Conservation (phyloP, 2,329 filamentous ascomycete species). For the Monilinia fructicola region DNA sequence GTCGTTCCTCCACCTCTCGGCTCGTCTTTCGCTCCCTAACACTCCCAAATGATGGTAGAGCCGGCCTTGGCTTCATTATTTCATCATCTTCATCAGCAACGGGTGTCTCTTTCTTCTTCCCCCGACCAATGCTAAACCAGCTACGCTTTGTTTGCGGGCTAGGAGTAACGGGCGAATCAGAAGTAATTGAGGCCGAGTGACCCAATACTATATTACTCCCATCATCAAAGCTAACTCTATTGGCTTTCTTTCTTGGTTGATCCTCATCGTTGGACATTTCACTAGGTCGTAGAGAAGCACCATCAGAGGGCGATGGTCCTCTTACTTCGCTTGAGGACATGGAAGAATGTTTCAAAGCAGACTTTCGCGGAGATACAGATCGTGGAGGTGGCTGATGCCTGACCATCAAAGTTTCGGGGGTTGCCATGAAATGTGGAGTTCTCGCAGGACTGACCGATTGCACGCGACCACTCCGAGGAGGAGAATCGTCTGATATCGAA, state of each 20-base stretch:
- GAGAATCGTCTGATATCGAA: constrained; percentile 27
- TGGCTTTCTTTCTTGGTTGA: constrained; percentile 58
- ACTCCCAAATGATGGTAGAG: constrained; percentile 73
- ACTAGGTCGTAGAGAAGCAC: constrained; percentile 39
- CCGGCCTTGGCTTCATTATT: constrained; percentile 71
- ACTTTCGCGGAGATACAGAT: constrained; percentile 74
- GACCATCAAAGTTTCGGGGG: constrained; percentile 54
- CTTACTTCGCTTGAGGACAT: constrained; percentile 50
- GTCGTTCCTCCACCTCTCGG: constrained; percentile 55
- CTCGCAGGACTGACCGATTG: constrained; percentile 60
- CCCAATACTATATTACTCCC: constrained; percentile 56
- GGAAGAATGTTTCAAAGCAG: constrained; percentile 64
- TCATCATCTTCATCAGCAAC: constrained; percentile 61
- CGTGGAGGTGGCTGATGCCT: constrained; percentile 69
- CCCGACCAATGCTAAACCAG: constrained; percentile 54
- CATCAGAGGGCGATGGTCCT: constrained; percentile 49
- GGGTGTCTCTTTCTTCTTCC: constrained; percentile 51
- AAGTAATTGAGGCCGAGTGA: constrained; percentile 45
- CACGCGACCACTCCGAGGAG: constrained; percentile 39
- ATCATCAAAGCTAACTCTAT: constrained; percentile 75
- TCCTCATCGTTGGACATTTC: constrained; percentile 45
- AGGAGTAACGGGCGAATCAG: constrained; percentile 44
- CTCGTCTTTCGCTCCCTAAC: constrained; percentile 62
- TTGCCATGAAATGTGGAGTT: constrained; percentile 64
- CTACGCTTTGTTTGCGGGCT: constrained; percentile 48